Conservation (phyloP, 495 filamentous ascomycete species). For the Aspergillus incahuasiensis region DNA sequence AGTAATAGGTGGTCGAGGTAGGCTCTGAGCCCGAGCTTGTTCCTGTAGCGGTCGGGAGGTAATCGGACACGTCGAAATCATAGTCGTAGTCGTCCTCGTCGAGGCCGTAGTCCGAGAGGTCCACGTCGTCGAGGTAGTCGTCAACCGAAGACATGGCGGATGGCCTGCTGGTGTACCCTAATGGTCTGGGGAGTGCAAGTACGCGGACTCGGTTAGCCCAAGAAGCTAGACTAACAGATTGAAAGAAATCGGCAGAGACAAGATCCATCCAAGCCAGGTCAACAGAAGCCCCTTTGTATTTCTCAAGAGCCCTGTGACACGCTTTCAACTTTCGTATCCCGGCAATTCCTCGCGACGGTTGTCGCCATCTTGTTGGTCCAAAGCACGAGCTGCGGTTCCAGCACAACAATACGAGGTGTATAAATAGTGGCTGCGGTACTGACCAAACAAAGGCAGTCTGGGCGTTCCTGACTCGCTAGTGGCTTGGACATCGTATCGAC, state of each 20-base stretch:
- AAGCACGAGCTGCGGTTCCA: slow-evolving; percentile 3
- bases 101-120: neutral
- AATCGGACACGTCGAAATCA: neutral
- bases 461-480: neutral
- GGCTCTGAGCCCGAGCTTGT: neutral
- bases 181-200: too few species aligned
- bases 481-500: neutral
- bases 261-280: too few species aligned
- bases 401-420: slow-evolving; percentile 8
- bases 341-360: neutral
- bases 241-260: too few species aligned
- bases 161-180: too few species aligned
- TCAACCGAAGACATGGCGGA: slow-evolving; percentile 1
- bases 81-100: neutral
- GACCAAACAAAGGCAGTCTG: slow-evolving; percentile 1
- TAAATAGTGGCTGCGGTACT: neutral
- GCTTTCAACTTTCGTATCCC: neutral
- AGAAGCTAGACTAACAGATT: too few species aligned
- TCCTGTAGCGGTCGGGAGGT: neutral
- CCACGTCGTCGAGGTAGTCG: neutral
- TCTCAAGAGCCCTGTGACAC: neutral
- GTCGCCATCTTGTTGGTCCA: slow-evolving; percentile 1
- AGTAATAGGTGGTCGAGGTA: neutral
- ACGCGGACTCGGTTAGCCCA: too few species aligned
- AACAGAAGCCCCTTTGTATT: neutral